Conservation (phyloP, 495 filamentous ascomycete species). For the Penicillium flavigenum region DNA sequence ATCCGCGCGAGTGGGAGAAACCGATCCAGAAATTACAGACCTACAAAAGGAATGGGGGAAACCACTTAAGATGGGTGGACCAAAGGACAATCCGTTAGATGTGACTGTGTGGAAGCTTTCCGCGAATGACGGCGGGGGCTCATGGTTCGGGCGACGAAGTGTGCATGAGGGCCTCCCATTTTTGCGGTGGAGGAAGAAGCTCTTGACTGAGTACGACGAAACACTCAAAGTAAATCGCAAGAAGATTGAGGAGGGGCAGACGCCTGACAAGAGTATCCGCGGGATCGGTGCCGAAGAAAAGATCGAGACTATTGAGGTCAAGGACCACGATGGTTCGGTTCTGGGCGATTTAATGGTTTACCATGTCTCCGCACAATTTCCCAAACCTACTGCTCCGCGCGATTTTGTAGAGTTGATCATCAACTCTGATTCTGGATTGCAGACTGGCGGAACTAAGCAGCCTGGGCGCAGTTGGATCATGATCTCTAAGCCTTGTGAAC, state of each 20-base stretch:
- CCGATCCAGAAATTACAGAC: slow-evolving; percentile 45
- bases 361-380: slow-evolving; percentile 84
- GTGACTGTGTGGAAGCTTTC: slow-evolving; percentile 77
- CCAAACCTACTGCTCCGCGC: slow-evolving; percentile 79
- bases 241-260: slow-evolving; percentile 44
- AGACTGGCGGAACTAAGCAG: slow-evolving; percentile 24
- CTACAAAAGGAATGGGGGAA: slow-evolving; percentile 84
- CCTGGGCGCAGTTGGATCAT: slow-evolving; percentile 70
- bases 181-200: slow-evolving; percentile 56
- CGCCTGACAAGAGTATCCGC: slow-evolving; percentile 59
- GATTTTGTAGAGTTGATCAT: slow-evolving; percentile 82
- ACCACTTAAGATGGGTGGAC: slow-evolving; percentile 63
- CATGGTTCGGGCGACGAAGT: slow-evolving; percentile 87
- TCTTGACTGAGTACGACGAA: slow-evolving; percentile 53
- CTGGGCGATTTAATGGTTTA: slow-evolving; percentile 58
- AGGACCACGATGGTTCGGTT: slow-evolving; percentile 51
- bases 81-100: slow-evolving; percentile 71
- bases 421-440: slow-evolving; percentile 43
- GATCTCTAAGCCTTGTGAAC: slow-evolving; percentile 77
- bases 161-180: slow-evolving; percentile 77
- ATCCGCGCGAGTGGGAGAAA: slow-evolving; percentile 48
- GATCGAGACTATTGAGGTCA: slow-evolving; percentile 55
- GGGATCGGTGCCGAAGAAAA: slow-evolving; percentile 79
- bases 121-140: slow-evolving; percentile 75
- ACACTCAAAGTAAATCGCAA: slow-evolving; percentile 56